These are phyloP conservation scores for Leccinum rimulosum DNA, from an alignment of 768 basidiomycete genomes.

Conservation along the genomic window DNA sequence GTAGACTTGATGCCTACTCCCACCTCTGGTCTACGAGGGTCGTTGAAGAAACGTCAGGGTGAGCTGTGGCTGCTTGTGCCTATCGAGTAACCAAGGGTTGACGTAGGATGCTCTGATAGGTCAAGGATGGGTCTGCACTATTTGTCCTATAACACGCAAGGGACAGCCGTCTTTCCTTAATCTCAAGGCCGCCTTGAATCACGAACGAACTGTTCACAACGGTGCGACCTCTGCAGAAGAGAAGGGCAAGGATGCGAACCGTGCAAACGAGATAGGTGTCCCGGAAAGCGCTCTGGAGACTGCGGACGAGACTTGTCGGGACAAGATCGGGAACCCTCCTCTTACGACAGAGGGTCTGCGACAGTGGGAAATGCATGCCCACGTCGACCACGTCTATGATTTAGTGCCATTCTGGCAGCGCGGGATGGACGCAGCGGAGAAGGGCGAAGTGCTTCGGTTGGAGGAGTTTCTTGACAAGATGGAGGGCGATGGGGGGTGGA, in stretches of 20 bases:
- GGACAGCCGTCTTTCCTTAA: conserved; percentile 24
- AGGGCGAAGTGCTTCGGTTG: conserved; percentile 41
- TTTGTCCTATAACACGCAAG: conserved; percentile 27
- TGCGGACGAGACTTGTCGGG: conserved; percentile 28
- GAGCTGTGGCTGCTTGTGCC: neutral
- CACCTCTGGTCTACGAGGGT: conserved; percentile 18
- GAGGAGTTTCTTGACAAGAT: conserved; percentile 46
- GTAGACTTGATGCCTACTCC: conserved; percentile 22
- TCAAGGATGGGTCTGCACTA: conserved; percentile 34
- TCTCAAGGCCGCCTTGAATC: conserved; percentile 29
- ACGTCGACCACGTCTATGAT: conserved; percentile 48
- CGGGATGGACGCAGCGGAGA: conserved; percentile 46
- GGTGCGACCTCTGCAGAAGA: conserved; percentile 5
- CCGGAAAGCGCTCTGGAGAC: conserved; percentile 10
- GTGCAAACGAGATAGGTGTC: neutral
- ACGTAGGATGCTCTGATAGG: conserved; percentile 12
- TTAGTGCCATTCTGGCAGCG: conserved; percentile 54
- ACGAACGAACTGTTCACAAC: conserved; percentile 26
- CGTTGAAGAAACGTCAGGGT: conserved; percentile 24
- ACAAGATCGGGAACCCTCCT: conserved; percentile 28
- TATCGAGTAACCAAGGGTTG: neutral
- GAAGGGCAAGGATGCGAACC: neutral
- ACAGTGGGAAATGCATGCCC: conserved; percentile 30
- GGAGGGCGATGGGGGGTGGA: conserved; percentile 34
- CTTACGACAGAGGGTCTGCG: conserved; percentile 30